phyloP scores from a whole-genome alignment of 78 protist species.

The Cyanophora paradoxa region DNA sequence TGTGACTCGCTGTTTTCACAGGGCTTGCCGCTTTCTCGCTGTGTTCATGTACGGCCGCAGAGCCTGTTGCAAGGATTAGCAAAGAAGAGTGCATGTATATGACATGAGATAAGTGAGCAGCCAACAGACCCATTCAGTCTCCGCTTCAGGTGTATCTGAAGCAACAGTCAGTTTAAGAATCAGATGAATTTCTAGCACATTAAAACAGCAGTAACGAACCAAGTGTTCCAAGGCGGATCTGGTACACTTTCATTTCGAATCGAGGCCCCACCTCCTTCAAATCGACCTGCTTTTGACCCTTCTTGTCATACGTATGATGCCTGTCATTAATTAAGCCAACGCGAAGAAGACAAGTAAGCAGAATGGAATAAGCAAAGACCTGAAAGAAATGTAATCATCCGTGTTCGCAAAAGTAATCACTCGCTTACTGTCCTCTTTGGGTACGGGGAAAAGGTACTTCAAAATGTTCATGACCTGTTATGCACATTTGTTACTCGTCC shows the following conservation, averaged over 20 bases:
- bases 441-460: conserved; percentile 94
- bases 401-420: conserved; percentile 86
- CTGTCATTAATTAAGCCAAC: conserved; percentile 13
- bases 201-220: not conserved
- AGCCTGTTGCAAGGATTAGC: no score
- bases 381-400: conserved; percentile 87
- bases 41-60: conserved; percentile 85
- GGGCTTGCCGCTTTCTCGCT: conserved; percentile 26
- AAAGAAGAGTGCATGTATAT: no score
- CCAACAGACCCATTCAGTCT: conserved; percentile 93
- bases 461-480: conserved; percentile 53
- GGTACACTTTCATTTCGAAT: conserved; percentile 85
- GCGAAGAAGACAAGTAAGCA: not conserved
- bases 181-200: not conserved
- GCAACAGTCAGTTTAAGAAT: conserved; percentile 47
- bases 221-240: conserved; percentile 78
- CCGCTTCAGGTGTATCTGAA: conserved; percentile 92
- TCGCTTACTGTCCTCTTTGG: conserved; percentile 78
- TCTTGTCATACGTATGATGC: conserved; percentile 76
- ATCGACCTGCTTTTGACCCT: conserved; percentile 51
- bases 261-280: conserved; percentile 95
- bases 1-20: conserved; percentile 15
- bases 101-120: no score
- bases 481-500: not conserved
- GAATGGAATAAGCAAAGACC: not conserved